Evolutionary conservation across 2,329 filamentous ascomycete species (phyloP).

Genomic region (Didymella glomerata): DNA sequence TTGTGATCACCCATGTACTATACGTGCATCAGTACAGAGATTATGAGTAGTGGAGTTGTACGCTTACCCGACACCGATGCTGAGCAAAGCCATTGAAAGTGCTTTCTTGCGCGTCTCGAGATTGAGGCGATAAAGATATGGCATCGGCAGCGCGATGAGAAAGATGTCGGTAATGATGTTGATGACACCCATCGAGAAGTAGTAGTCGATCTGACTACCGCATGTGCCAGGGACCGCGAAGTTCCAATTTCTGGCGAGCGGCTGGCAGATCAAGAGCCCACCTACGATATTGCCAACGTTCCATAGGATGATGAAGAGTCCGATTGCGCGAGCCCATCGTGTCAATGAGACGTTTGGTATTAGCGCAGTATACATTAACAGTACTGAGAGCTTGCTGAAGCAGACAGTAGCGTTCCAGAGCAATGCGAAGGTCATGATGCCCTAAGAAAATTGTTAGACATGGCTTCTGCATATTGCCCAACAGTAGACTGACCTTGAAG

Average conservation of each 20-base stretch:
- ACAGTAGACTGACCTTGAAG: slow-evolving; percentile 26
- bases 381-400: slow-evolving; percentile 32
- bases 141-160: slow-evolving; percentile 31
- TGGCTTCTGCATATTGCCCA: background rate
- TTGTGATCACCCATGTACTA: slow-evolving; percentile 37
- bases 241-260: slow-evolving; percentile 32
- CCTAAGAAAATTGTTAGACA: slow-evolving; percentile 11
- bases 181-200: slow-evolving; percentile 30
- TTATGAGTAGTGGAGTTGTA: background rate
- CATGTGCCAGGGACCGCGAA: slow-evolving; percentile 25
- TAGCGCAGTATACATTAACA: slow-evolving; percentile 31
- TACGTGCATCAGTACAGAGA: no score
- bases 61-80: slow-evolving; percentile 32
- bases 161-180: slow-evolving; percentile 32
- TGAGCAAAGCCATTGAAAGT: slow-evolving; percentile 26
- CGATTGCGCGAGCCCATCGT: slow-evolving; percentile 12
- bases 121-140: slow-evolving; percentile 28
- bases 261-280: slow-evolving; percentile 30
- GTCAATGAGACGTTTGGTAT: slow-evolving; percentile 28
- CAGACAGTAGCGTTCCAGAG: slow-evolving; percentile 34
- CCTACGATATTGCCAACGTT: slow-evolving; percentile 23
- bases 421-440: slow-evolving; percentile 31
- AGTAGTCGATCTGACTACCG: slow-evolving; percentile 29
- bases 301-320: slow-evolving; percentile 27
- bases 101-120: slow-evolving; percentile 28